These are phyloP conservation scores for Microcera coccophila DNA, from an alignment of 2,329 filamentous ascomycete genomes.

Conservation along the genomic window DNA sequence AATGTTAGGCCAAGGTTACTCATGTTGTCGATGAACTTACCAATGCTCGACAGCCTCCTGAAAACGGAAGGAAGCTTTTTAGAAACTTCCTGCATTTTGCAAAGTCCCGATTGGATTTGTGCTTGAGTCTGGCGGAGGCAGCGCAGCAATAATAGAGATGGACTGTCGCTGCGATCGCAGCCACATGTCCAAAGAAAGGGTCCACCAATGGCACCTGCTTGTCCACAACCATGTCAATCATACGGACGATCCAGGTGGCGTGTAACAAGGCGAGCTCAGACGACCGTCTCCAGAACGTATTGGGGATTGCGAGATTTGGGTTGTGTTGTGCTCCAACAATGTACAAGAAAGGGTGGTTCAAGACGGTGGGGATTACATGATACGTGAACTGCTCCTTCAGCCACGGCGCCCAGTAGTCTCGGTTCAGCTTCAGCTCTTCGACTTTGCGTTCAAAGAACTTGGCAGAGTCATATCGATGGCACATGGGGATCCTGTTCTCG, in stretches of 20 bases:
- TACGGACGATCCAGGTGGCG: conserved; percentile 50
- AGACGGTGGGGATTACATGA: conserved; percentile 47
- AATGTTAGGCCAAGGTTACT: conserved; percentile 7
- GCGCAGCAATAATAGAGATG: conserved; percentile 53
- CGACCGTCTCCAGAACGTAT: conserved; percentile 51
- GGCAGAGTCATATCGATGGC: conserved; percentile 50
- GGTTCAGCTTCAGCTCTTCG: conserved; percentile 42
- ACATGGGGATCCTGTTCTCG: conserved; percentile 46
- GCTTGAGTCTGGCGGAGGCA: conserved; percentile 44
- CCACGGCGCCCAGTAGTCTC: conserved; percentile 51
- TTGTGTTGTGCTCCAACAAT: conserved; percentile 51
- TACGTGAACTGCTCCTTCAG: conserved; percentile 52
- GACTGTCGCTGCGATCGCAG: conserved; percentile 50
- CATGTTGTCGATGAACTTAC: conserved; percentile 29
- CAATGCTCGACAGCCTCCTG: conserved; percentile 43
- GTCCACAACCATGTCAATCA: conserved; percentile 52
- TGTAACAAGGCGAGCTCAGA: conserved; percentile 50
- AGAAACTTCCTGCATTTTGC: conserved; percentile 48
- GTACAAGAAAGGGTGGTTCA: conserved; percentile 53
- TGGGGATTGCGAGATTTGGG: conserved; percentile 48
- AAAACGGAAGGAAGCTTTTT: conserved; percentile 45
- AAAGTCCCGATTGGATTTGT: conserved; percentile 50
- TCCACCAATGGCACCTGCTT: conserved; percentile 47
- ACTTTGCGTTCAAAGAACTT: conserved; percentile 49
- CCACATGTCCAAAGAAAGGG: conserved; percentile 49